Conservation (phyloP, 176 grass and related monocot genomes). For the Aegilops sharonensis region DNA sequence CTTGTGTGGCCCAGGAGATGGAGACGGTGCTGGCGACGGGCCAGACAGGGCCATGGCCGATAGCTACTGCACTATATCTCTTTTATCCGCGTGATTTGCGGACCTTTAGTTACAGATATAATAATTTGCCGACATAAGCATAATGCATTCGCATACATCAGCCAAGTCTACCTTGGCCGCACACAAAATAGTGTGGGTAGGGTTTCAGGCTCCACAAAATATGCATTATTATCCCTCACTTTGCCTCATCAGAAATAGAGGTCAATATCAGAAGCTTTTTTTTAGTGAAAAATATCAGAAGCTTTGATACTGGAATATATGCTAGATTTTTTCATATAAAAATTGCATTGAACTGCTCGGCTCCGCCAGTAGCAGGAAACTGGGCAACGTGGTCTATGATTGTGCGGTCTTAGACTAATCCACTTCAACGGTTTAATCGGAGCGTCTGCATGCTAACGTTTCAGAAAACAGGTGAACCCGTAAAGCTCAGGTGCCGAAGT, state of each 20-base stretch:
- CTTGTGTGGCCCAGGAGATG: neutral
- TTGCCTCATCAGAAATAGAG: neutral
- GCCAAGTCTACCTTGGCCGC: neutral
- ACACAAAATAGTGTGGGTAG: neutral
- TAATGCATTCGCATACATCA: neutral
- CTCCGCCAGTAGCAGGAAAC: too few species aligned
- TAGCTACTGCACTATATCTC: neutral
- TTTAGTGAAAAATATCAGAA: neutral
- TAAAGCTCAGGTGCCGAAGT: too few species aligned
- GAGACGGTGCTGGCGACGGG: neutral
- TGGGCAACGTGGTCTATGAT: too few species aligned
- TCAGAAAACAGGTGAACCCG: too few species aligned
- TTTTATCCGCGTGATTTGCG: neutral
- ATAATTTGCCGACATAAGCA: neutral
- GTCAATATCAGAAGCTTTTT: neutral
- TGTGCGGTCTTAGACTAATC: too few species aligned
- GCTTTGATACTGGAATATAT: neutral
- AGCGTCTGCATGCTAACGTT: too few species aligned
- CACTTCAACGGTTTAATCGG: too few species aligned
- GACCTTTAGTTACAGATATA: neutral
- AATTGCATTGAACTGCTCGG: too few species aligned
- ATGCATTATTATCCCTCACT: neutral
- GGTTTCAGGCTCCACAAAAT: neutral
- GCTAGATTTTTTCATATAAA: too few species aligned
- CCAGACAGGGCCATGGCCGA: neutral